Percentiles rank a stretch among this genome's conserved stretches.
These are phyloP conservation scores for Neurospora sp. DNA, from an alignment of 495 filamentous ascomycete genomes.

Conservation along the genomic window DNA sequence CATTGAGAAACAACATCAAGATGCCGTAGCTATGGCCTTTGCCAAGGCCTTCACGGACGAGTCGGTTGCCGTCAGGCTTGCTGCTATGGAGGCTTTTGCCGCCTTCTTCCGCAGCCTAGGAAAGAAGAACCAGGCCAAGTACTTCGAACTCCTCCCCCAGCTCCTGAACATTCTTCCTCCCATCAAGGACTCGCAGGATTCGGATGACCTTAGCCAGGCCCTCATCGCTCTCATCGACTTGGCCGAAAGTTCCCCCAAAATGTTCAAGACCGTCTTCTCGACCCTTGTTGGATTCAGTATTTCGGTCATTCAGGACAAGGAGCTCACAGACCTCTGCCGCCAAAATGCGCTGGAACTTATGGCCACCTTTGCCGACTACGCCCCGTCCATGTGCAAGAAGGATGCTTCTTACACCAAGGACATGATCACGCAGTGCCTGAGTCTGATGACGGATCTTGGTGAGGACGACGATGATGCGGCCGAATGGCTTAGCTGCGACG, in stretches of 20 bases:
- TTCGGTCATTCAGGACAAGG: constrained; percentile 90
- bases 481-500: constrained; percentile 90
- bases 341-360: constrained; percentile 96
- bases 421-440: constrained; percentile 98
- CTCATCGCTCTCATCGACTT: constrained; percentile 87
- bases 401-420: constrained; percentile 80
- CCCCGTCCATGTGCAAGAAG: constrained; percentile 87
- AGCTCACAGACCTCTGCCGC: constrained; percentile 75
- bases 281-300: constrained; percentile 87
- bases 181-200: constrained; percentile 80
- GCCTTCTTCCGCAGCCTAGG: constrained; percentile 84
- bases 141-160: constrained; percentile 74
- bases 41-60: constrained; percentile 85
- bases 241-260: constrained; percentile 81
- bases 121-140: constrained; percentile 80
- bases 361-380: constrained; percentile 96
- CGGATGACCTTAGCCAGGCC: constrained; percentile 79
- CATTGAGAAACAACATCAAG: constrained; percentile 91
- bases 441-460: constrained; percentile 98
- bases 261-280: constrained; percentile 91
- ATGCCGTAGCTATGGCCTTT: constrained; percentile 74
- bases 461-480: constrained; percentile 87
- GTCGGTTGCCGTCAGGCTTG: constrained; percentile 68
- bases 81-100: constrained; percentile 93
- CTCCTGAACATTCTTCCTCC: constrained; percentile 89